Percentiles rank a stretch among this genome's conserved stretches.
These are phyloP conservation scores for Chamaecrista fasciculata DNA, from an alignment of 306 rosid species.

Conservation along the genomic window DNA sequence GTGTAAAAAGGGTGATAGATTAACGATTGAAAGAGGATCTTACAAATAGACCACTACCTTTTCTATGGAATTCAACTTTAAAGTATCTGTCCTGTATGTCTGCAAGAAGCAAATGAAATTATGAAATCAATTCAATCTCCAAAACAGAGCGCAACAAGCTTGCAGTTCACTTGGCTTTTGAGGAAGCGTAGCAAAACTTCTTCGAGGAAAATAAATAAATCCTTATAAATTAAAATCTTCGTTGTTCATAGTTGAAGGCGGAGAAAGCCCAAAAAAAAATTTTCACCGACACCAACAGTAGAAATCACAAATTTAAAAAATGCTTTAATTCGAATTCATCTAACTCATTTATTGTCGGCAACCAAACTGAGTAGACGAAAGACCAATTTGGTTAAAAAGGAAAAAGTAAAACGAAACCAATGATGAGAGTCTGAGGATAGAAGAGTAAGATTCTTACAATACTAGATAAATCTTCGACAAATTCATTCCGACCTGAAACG, in stretches of 20 bases:
- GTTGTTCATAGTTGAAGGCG: background rate
- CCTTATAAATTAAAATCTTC: background rate
- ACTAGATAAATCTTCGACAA: conserved; percentile 64
- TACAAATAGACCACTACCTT: conserved; percentile 54
- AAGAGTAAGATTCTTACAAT: conserved; percentile 60
- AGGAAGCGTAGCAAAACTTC: background rate
- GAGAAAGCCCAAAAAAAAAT: conserved; percentile 20
- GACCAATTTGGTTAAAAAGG: background rate
- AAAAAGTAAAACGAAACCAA: background rate
- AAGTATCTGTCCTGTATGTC: conserved; percentile 62
- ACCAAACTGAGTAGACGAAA: conserved; percentile 25
- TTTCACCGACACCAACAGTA: conserved; percentile 16
- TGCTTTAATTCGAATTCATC: background rate
- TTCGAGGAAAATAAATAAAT: background rate
- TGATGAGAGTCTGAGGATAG: conserved; percentile 15
- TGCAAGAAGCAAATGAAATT: conserved; percentile 53
- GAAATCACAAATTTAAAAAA: background rate
- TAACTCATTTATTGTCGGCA: conserved; percentile 10
- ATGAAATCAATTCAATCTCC: conserved; percentile 36
- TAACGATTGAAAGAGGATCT: background rate
- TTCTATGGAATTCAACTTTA: conserved; percentile 56
- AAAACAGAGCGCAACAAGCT: conserved; percentile 13
- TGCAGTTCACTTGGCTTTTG: conserved; percentile 23
- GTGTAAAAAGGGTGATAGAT: background rate
- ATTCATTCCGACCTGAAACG: conserved; percentile 63